Evolutionary conservation across 2,329 filamentous ascomycete species (phyloP), one percentile per base, ranked within the genome.

Genomic region (Nannizziopsis barbatae): DNA sequence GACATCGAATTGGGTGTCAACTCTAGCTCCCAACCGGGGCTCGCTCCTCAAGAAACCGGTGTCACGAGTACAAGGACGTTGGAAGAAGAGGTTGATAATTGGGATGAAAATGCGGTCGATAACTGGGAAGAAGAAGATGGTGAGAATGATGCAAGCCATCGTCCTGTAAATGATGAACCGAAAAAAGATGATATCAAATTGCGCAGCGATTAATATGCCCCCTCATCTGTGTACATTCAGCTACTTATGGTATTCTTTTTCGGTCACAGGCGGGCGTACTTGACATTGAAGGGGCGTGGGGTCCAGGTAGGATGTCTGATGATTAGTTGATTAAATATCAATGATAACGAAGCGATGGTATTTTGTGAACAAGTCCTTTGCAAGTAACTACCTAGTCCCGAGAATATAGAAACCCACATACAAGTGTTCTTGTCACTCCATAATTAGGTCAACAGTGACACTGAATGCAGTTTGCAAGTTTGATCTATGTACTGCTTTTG

Each of bases 31-130:
- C 60, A 58, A 10, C 61, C 60, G 3, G 64, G 61, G 1, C 57
- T 65, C 17, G 70, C 60, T 22, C 67, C 62, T 36, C 84, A 85
- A 54, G 83, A 86, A 64, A 79, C 76, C 27, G 82, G 82, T 14
- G 69, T 86, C n/a, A 58, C 59, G 27, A 66, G 67, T 15, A 64
- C 53, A 2, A 58, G 63, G 53, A 74, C 71, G 1, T 62, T 94
- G 15, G 88, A 93, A 57, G 78, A 90, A 51, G 86, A 93, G 68
- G 76, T 95, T 6, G 89, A 95, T 61, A 87, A 90, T 56, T 95
- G 89, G 88, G 88, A 95, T 60, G 89, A 95, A 69, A 92, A 95
- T 65, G 75, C 71, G 1, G 77, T 79, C 51, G 77, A 81, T 57
- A 72, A 71, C 56, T 83, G 79, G 80, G 75, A 77, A 1, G 78